A percentile compares a stretch with the other conserved stretches of the same genome.
Evolutionary conservation across 2,329 filamentous ascomycete genomes (phyloP).

Genomic region (Claviceps arundinis): DNA sequence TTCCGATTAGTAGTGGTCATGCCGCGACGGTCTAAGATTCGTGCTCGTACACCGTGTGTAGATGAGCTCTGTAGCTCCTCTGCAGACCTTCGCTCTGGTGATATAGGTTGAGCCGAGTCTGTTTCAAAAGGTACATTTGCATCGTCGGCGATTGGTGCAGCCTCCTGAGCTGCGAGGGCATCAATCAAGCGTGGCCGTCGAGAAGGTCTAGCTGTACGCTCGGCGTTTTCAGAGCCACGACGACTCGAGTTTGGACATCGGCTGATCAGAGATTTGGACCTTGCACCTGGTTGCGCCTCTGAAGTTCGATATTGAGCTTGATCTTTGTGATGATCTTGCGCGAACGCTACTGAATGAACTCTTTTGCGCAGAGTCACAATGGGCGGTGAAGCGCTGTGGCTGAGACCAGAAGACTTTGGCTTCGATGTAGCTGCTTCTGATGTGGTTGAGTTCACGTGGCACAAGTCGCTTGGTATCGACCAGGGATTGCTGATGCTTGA

Average conservation of each 20-base stretch:
- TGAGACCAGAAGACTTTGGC: not conserved
- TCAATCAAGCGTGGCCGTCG: conserved; percentile 9
- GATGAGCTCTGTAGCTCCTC: not conserved
- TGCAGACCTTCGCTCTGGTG: not conserved
- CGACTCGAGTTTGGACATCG: not conserved
- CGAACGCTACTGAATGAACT: conserved; percentile 3
- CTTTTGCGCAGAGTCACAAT: not conserved
- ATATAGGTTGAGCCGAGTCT: not conserved
- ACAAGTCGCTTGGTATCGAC: not conserved
- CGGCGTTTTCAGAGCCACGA: not conserved
- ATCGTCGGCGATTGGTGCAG: not conserved
- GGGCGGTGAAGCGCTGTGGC: not conserved
- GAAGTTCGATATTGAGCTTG: not conserved
- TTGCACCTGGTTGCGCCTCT: not conserved
- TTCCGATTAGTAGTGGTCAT: conserved; percentile 16
- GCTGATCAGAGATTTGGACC: not conserved
- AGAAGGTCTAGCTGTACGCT: not conserved
- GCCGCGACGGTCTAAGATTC: conserved; percentile 14
- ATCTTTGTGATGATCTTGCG: not conserved
- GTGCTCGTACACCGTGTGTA: conserved; percentile 8
- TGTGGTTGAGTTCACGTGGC: not conserved
- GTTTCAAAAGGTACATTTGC: not conserved
- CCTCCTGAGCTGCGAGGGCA: conserved; percentile 8
- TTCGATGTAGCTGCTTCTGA: not conserved
- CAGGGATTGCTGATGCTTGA: not conserved